These are phyloP conservation scores for Cladophialophora carrionii DNA, from an alignment of 2,329 filamentous ascomycete species.

Conservation along the genomic window DNA sequence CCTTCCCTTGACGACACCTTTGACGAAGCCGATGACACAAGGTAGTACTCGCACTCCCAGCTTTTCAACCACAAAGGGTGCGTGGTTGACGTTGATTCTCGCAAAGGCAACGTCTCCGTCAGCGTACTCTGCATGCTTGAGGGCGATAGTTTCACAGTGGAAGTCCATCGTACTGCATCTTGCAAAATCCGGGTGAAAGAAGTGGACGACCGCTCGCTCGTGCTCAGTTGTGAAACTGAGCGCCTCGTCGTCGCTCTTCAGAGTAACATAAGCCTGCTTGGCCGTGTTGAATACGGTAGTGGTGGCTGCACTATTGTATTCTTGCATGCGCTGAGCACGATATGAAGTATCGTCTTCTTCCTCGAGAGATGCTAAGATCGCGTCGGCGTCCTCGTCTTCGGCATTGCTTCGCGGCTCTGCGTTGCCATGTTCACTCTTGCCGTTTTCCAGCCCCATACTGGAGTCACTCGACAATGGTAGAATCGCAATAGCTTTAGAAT, in stretches of 20 bases:
- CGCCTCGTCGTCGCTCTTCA: slow-evolving; percentile 58
- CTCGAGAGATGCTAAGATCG: slow-evolving; percentile 61
- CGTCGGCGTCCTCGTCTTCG: slow-evolving; percentile 62
- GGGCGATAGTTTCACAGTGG: slow-evolving; percentile 55
- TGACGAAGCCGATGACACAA: slow-evolving; percentile 55
- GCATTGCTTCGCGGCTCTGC: slow-evolving; percentile 45
- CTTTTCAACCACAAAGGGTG: slow-evolving; percentile 54
- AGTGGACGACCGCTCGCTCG: slow-evolving; percentile 63
- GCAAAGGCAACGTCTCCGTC: slow-evolving; percentile 49
- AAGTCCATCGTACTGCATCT: slow-evolving; percentile 66
- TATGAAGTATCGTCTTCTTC: slow-evolving; percentile 58
- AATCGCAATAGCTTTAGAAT: neutral
- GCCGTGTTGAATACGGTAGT: slow-evolving; percentile 27
- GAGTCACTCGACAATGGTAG: neutral
- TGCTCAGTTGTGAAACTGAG: slow-evolving; percentile 64
- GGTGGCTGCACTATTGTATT: slow-evolving; percentile 23
- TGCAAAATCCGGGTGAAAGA: slow-evolving; percentile 66
- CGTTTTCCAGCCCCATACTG: slow-evolving; percentile 3
- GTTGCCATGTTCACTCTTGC: slow-evolving; percentile 3
- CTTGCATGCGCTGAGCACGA: slow-evolving; percentile 48
- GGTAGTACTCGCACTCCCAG: slow-evolving; percentile 52
- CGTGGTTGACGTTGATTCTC: slow-evolving; percentile 51
- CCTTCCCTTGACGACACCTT: slow-evolving; percentile 50
- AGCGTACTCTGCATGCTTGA: slow-evolving; percentile 41
- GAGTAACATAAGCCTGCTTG: slow-evolving; percentile 44